A percentile compares a stretch with the other conserved stretches of the same genome.
These are phyloP conservation scores for Nigrospora osmanthi DNA, from an alignment of 2,329 filamentous ascomycete genomes.

Conservation along the genomic window DNA sequence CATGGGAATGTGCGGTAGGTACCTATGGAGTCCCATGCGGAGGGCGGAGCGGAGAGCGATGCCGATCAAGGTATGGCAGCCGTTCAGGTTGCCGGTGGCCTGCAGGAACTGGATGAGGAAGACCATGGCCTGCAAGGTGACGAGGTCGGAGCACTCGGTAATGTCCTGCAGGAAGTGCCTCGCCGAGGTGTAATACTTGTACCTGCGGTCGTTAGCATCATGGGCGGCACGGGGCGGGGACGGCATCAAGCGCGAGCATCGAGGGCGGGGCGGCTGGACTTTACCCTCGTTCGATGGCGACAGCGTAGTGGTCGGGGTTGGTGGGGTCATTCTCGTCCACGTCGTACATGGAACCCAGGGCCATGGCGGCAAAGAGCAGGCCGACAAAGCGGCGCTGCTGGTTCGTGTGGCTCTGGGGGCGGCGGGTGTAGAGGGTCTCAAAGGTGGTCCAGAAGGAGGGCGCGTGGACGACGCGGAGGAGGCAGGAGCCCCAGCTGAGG, in stretches of 20 bases:
- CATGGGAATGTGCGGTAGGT: slow-evolving; percentile 53
- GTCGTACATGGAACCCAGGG: slow-evolving; percentile 66
- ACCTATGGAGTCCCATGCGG: slow-evolving; percentile 66
- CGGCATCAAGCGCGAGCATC: no score
- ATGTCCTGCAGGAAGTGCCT: slow-evolving; percentile 55
- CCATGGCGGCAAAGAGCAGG: slow-evolving; percentile 61
- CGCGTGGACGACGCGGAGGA: slow-evolving; percentile 67
- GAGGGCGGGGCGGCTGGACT: slow-evolving; percentile 8
- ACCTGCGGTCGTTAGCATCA: slow-evolving; percentile 30
- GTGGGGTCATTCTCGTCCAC: slow-evolving; percentile 46
- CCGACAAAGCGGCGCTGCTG: slow-evolving; percentile 64
- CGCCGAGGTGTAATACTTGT: slow-evolving; percentile 63
- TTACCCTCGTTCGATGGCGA: slow-evolving; percentile 49
- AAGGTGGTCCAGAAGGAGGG: slow-evolving; percentile 74
- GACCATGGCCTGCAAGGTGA: slow-evolving; percentile 61
- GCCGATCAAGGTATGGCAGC: slow-evolving; percentile 69
- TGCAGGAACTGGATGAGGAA: slow-evolving; percentile 74
- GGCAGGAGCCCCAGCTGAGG: slow-evolving; percentile 47
- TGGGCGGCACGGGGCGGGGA: not conserved
- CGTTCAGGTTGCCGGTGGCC: slow-evolving; percentile 64
- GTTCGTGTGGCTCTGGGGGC: slow-evolving; percentile 52
- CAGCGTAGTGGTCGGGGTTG: slow-evolving; percentile 37
- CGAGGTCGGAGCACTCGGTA: slow-evolving; percentile 60
- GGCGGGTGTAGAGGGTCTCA: slow-evolving; percentile 67
- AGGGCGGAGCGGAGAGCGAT: slow-evolving; percentile 65